Conservation (phyloP, 2,329 filamentous ascomycete genomes). For the Periconia sp. region DNA sequence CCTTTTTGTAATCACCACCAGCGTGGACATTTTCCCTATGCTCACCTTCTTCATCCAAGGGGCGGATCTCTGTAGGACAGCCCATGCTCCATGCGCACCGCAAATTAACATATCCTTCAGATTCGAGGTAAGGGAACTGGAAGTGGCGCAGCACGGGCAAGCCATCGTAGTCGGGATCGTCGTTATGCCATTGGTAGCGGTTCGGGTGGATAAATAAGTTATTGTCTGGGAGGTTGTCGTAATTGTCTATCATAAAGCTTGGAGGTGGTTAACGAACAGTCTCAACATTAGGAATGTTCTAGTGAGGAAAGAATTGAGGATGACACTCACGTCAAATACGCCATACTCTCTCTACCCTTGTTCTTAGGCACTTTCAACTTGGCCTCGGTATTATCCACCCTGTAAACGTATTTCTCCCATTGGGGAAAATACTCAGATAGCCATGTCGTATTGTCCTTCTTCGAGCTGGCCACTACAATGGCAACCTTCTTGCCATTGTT, state of each 20-base stretch:
- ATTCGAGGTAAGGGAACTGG: slow-evolving; percentile 51
- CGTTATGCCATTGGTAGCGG: slow-evolving; percentile 54
- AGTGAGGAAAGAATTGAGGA: neutral
- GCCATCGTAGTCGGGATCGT: slow-evolving; percentile 56
- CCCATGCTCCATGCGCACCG: slow-evolving; percentile 57
- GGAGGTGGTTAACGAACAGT: neutral
- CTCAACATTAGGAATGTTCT: neutral
- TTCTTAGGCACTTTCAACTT: slow-evolving; percentile 48
- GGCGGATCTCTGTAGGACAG: slow-evolving; percentile 55
- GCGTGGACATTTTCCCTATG: slow-evolving; percentile 49
- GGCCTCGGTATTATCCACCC: slow-evolving; percentile 44
- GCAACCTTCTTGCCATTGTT: slow-evolving; percentile 26
- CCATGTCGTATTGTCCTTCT: slow-evolving; percentile 46
- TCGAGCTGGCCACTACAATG: slow-evolving; percentile 43
- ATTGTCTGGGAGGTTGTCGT: slow-evolving; percentile 44
- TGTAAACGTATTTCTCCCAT: slow-evolving; percentile 47
- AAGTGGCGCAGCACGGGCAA: slow-evolving; percentile 52
- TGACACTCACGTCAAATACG: slow-evolving; percentile 48
- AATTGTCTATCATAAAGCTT: slow-evolving; percentile 47
- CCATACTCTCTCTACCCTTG: slow-evolving; percentile 54
- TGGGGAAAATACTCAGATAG: slow-evolving; percentile 39
- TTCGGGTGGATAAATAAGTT: slow-evolving; percentile 46
- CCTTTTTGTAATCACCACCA: slow-evolving; percentile 52
- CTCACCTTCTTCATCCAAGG: slow-evolving; percentile 44
- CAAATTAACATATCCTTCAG: slow-evolving; percentile 57